Conservation (phyloP, 345 rosid species). For the thale cress (Arabidopsis thaliana) region DNA sequence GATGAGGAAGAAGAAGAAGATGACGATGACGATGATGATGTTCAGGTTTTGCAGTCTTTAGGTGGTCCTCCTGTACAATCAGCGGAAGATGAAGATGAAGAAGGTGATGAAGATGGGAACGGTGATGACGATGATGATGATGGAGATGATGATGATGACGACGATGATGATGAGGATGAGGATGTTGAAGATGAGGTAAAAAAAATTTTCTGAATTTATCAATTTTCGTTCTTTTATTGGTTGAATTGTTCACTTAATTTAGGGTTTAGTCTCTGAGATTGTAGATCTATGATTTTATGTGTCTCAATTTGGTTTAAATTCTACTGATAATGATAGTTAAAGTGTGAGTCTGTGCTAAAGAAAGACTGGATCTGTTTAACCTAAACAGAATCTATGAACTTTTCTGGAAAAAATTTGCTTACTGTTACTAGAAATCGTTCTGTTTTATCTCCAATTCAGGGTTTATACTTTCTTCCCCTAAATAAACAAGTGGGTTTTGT, state of each 20-base stretch:
- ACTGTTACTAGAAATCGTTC: background rate
- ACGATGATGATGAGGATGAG: constrained; percentile 56
- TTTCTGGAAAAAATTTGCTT: constrained; percentile 15
- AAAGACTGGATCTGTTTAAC: constrained; percentile 30
- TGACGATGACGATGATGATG: constrained; percentile 57
- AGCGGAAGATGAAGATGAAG: constrained; percentile 61
- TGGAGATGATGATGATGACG: constrained; percentile 58
- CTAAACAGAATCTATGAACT: background rate
- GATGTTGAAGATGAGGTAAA: constrained; percentile 58
- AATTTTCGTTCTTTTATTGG: background rate
- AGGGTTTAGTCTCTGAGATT: background rate
- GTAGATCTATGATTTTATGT: constrained; percentile 34
- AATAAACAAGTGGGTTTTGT: background rate
- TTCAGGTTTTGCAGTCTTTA: constrained; percentile 61
- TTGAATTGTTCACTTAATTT: background rate
- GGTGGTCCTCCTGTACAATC: constrained; percentile 59
- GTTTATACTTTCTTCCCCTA: constrained; percentile 22
- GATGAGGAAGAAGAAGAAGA: constrained; percentile 42
- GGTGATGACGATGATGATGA: constrained; percentile 60
- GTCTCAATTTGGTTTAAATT: constrained; percentile 2
- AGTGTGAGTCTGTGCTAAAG: constrained; percentile 10
- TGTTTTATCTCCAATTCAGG: constrained; percentile 33
- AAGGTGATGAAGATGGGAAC: constrained; percentile 61
- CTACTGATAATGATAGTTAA: background rate
- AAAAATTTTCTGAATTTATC: constrained; percentile 3